Evolutionary conservation across 176 grass and related monocot genomes (phyloP).

Genomic region (Zoysia pacifica): DNA sequence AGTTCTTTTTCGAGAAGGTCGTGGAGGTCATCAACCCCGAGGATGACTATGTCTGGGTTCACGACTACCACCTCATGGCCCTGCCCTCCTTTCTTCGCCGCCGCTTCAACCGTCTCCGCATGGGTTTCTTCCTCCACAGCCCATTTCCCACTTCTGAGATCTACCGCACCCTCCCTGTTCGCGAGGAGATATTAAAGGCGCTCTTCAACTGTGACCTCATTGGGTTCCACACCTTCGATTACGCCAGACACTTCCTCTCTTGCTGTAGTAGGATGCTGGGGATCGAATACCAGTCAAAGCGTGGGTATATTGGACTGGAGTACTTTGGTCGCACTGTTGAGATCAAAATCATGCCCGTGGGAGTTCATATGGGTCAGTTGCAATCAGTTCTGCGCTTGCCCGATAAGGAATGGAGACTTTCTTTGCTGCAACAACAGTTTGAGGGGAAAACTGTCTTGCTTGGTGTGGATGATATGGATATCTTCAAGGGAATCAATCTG

Average conservation of each 20-base stretch:
- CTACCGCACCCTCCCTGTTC: conserved; percentile 81
- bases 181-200: conserved; percentile 88
- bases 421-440: conserved; percentile 71
- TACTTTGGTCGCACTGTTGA: conserved; percentile 91
- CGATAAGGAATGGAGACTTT: conserved; percentile 64
- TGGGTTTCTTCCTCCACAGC: conserved; percentile 61
- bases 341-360: conserved; percentile 94
- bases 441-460: conserved; percentile 73
- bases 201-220: conserved; percentile 92
- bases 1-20: too few relatives aligned
- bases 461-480: conserved; percentile 94
- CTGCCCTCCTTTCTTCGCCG: conserved; percentile 47
- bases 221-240: conserved; percentile 95
- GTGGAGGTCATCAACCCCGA: conserved; percentile 27
- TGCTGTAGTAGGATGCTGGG: conserved; percentile 91
- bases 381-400: conserved; percentile 61
- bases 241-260: conserved; percentile 94
- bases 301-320: conserved; percentile 86
- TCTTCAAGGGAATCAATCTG: conserved; percentile 92
- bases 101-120: conserved; percentile 27
- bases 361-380: conserved; percentile 86
- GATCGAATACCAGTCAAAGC: conserved; percentile 83
- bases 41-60: conserved; percentile 43
- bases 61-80: conserved; percentile 52
- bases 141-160: conserved; percentile 74